Percentiles rank a stretch among this genome's conserved stretches.
These are phyloP conservation scores for Pichia nakasei DNA, from an alignment of 805 yeast genomes.

Conservation along the genomic window DNA sequence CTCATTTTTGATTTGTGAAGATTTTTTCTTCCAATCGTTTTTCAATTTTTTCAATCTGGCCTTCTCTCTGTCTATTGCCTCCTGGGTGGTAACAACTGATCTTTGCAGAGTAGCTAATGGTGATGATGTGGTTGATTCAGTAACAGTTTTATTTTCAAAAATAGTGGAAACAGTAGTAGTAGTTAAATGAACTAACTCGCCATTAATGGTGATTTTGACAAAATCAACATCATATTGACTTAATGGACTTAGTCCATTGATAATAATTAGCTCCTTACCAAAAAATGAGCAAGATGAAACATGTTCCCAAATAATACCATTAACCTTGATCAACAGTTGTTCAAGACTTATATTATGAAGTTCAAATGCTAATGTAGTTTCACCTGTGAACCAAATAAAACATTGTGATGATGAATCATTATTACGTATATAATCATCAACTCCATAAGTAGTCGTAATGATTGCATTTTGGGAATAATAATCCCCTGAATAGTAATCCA, in stretches of 20 bases:
- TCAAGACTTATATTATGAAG: constrained; percentile 36
- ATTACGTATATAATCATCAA: constrained; percentile 18
- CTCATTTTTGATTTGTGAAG: constrained; percentile 44
- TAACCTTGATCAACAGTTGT: constrained; percentile 41
- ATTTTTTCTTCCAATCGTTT: constrained; percentile 48
- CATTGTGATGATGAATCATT: constrained; percentile 20
- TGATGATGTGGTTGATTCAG: constrained; percentile 30
- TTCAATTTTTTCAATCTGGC: constrained; percentile 46
- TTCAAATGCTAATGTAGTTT: constrained; percentile 44
- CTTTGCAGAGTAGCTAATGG: constrained; percentile 60
- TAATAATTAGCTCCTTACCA: constrained; percentile 44
- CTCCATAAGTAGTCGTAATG: constrained; percentile 24
- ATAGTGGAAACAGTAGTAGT: constrained; percentile 28
- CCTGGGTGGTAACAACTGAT: constrained; percentile 55
- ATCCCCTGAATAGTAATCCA: constrained; percentile 37
- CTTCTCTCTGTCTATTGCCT: constrained; percentile 49
- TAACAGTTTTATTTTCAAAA: constrained; percentile 25
- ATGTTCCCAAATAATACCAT: constrained; percentile 65
- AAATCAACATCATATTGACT: constrained; percentile 56
- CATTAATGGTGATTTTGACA: constrained; percentile 25
- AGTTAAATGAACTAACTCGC: constrained; percentile 24
- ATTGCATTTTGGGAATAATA: constrained; percentile 28
- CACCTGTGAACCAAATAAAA: constrained; percentile 42
- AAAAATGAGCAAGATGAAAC: constrained; percentile 41
- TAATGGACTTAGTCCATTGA: constrained; percentile 56